Percentiles rank a stretch among this genome's conserved stretches.
These are phyloP conservation scores for Termitomyces sp. DNA, from an alignment of 768 basidiomycete species.

Conservation along the genomic window DNA sequence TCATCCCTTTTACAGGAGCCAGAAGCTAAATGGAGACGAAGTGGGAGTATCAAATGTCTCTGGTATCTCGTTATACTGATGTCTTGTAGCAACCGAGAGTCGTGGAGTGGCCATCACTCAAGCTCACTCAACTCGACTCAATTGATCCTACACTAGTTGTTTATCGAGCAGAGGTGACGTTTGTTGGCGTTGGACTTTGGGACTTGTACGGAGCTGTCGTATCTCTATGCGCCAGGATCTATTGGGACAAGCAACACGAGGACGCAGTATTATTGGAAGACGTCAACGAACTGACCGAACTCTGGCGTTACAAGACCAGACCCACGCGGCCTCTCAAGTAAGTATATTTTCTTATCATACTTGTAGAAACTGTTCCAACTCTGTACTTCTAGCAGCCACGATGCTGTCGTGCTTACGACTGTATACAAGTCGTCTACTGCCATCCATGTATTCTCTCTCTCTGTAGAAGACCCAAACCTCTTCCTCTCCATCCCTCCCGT, in stretches of 20 bases:
- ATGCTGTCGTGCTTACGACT: slow-evolving; percentile 88
- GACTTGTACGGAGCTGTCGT: slow-evolving; percentile 86
- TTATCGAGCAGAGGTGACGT: slow-evolving; percentile 94
- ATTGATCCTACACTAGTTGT: slow-evolving; percentile 97
- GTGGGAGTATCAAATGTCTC: slow-evolving; percentile 35
- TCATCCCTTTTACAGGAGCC: slow-evolving; percentile 96
- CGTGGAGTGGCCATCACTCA: slow-evolving; percentile 94
- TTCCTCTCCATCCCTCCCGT: slow-evolving; percentile 70
- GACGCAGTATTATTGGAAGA: slow-evolving; percentile 86
- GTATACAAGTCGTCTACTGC: slow-evolving; percentile 96
- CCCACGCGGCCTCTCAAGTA: slow-evolving; percentile 93
- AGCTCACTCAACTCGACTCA: slow-evolving; percentile 93
- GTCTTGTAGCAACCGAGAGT: slow-evolving; percentile 67
- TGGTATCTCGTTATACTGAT: slow-evolving; percentile 13
- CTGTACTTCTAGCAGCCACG: slow-evolving; percentile 67
- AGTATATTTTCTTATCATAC: slow-evolving; percentile 28
- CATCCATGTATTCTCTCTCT: slow-evolving; percentile 94
- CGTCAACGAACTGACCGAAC: slow-evolving; percentile 84
- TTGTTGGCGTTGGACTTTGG: slow-evolving; percentile 95
- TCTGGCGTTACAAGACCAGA: slow-evolving; percentile 92
- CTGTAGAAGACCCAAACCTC: slow-evolving; percentile 83
- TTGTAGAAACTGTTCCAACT: slow-evolving; percentile 9
- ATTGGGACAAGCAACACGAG: slow-evolving; percentile 91
- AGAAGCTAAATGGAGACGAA: slow-evolving; percentile 94
- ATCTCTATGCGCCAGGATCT: slow-evolving; percentile 77